Evolutionary conservation across 2,329 filamentous ascomycete genomes (phyloP), one percentile per base, ranked within the genome.

Genomic region (Chaetomiaceae sp.): DNA sequence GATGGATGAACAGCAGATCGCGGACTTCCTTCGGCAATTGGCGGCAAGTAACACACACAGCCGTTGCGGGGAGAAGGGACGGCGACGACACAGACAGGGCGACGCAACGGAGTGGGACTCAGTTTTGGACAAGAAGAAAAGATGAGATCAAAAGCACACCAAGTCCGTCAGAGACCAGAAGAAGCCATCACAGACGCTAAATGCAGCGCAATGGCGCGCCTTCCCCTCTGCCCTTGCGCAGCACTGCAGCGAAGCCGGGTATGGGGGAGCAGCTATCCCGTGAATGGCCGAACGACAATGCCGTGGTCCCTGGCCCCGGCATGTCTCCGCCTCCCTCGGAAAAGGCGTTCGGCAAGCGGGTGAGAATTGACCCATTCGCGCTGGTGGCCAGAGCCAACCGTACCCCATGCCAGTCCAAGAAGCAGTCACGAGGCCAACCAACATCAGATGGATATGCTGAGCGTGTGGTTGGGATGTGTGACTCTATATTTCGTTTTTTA

Each of bases 261-360:
- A 30, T 12, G 36, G 36, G 35, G 22, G 39, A 24, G 26, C 29
- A 30, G 30, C 22, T 41, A 49, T 48, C 44, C 54, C 54, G 50
- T 45, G 20, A 50, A 51, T 51, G 54, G 52, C 54, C 54, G 52
- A n/a, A 56, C 39, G 40, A 47, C 47, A 53, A 35, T 56, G 52
- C 54, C 54, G 54, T 51, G 43, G 37, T 45, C 42, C 43, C 42
- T 47, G 40, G 19, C 34, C 39, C 50, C 50, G 52, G 48, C 48
- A 48, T 26, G 45, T 26, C 43, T 49, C 49, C 50, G n/a, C 50
- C 46, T 38, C 49, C 49, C 37, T 53, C 55, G 55, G 55, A 53
- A 57, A 47, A 41, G 32, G 40, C 43, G 32, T 35, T 56, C 56
- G 56, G 56, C 54, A 56, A n/a, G 50, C 52, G 48, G 51, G 41